Base-by-base conservation (phyloP, 345 rosid genomes). In the Gossypium anomalum region DNA sequence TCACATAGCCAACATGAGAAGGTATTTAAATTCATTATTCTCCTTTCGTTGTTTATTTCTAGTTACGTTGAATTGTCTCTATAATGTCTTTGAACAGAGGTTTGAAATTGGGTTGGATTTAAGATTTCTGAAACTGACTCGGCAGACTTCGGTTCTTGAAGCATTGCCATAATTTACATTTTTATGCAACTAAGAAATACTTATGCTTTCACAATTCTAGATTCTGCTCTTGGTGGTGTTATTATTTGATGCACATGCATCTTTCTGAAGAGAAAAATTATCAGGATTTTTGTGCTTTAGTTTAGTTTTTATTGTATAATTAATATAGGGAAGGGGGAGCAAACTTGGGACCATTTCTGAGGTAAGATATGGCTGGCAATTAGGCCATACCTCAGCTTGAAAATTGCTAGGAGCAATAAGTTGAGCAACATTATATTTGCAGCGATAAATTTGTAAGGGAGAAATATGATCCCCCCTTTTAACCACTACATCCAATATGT, bases 61-160 rank as follows among this genome's bases (percentile, higher is more conserved):
- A 23, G 25, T 23, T 23, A 23, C 2, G 25, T 23, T 23, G 25
- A 23, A 34, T 74, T 75, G 4, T 73, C 56, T 71, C 20, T 75
- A 27, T 48, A 16, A 51, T 43, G 12, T 66, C 71, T 41, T 70
- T 27, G 41, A 17, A 44, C 19, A 9, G 16, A 45, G 38, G n/a
- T 25, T 41, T 9, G 16, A 11, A 19, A 53, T 43, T 67, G 15
- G n/a, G 9, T 43, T 10, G 41, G 53, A 23, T 49, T 66, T 63
- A 41, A 43, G 56, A 14, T 38, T 58, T 55, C 11, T 67, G 51
- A 72, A 76, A 47, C 57, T 65, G 67, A 7, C 47, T 43, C 53
- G 66, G 25, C 47, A 65, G 64, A 43, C 38, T 44, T 64, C 2
- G 48, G 14, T n/a, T 38, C 58, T 56, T 71, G 22, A 57, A 22